These are phyloP conservation scores for Leucocoprinus birnbaumii DNA, from an alignment of 768 basidiomycete species.

Conservation along the genomic window DNA sequence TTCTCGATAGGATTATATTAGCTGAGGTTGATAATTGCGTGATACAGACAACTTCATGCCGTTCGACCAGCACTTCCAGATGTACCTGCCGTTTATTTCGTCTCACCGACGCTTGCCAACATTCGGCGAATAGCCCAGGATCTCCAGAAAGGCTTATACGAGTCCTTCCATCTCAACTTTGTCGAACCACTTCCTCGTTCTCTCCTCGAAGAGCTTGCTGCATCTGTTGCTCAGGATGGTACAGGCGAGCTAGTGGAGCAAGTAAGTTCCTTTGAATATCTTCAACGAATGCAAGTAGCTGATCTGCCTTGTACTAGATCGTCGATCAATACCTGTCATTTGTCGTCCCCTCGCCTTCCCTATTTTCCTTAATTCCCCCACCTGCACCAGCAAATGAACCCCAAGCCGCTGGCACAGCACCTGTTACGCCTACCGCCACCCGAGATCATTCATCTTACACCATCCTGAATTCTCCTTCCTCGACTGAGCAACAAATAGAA, in stretches of 20 bases:
- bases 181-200: slow-evolving; percentile 88
- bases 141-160: slow-evolving; percentile 84
- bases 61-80: slow-evolving; percentile 86
- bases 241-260: slow-evolving; percentile 81
- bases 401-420: slow-evolving; percentile 27
- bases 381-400: slow-evolving; percentile 26
- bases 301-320: slow-evolving; percentile 55
- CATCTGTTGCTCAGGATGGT: slow-evolving; percentile 79
- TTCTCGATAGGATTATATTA: slow-evolving; percentile 11
- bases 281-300: slow-evolving; percentile 6
- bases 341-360: slow-evolving; percentile 85
- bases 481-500: slow-evolving; percentile 89
- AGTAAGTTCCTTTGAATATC: slow-evolving; percentile 33
- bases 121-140: slow-evolving; percentile 92
- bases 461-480: slow-evolving; percentile 87
- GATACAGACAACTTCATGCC: slow-evolving; percentile 82
- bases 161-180: slow-evolving; percentile 93
- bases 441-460: slow-evolving; percentile 56
- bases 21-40: not conserved
- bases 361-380: slow-evolving; percentile 86
- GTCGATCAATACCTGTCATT: slow-evolving; percentile 98
- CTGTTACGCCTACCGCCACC: slow-evolving; percentile 30
- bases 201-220: slow-evolving; percentile 91
- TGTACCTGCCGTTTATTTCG: slow-evolving; percentile 96
- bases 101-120: slow-evolving; percentile 85